Base-by-base conservation (phyloP, 169 alveolate genomes). In the Eimeria falciformis region DNA sequence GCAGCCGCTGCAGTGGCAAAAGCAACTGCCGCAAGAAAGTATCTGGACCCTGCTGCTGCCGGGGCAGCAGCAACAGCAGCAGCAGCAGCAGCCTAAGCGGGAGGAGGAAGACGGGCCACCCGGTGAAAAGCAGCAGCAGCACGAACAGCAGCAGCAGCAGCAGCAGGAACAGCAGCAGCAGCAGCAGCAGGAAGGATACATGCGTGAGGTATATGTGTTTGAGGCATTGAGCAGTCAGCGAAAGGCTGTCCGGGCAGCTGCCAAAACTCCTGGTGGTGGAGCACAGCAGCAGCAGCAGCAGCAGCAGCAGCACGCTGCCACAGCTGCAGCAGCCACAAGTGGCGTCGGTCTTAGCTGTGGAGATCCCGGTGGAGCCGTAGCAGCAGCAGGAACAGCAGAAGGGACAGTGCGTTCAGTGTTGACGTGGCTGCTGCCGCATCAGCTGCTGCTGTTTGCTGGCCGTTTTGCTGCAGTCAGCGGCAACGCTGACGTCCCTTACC, bases 361-460 rank as follows among this genome's bases (percentile, higher is more conserved):
- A 56, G 62, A 21, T 5, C 40, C 23, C 1, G 78, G 78, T 23
- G 43, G 62, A 27, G 46, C 53, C 25, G 47, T 55, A 33, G 37
- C 58, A 25, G 90, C 78, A 53, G 78, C 90, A 53, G 50, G 27
- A 43, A 25, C 71, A 43, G 81, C 33, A 14, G 55, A 46, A 11
- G 62, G n/a, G 11, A 37, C 66, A n/a, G 33, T 46, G 29, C 75
- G 58, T 29, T 65, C 82, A 17, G 90, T 65, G 18, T 53, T 56
- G 9, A 23, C 75, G 29, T 65, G 82, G 69, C 82, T 84, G 83
- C 91, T 84, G 69, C 91, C 91, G 69, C 53, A 50, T 50, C 91
- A 84, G 68, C 82, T 84, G 50, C 56, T 50, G 69, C 82, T 84
- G 47, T 84, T 84, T 27, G 91, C 82, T 18, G 91, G 91, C n/a